Conservation (phyloP, 768 basidiomycete species). For the Sistotremastrum niveocremeum region DNA sequence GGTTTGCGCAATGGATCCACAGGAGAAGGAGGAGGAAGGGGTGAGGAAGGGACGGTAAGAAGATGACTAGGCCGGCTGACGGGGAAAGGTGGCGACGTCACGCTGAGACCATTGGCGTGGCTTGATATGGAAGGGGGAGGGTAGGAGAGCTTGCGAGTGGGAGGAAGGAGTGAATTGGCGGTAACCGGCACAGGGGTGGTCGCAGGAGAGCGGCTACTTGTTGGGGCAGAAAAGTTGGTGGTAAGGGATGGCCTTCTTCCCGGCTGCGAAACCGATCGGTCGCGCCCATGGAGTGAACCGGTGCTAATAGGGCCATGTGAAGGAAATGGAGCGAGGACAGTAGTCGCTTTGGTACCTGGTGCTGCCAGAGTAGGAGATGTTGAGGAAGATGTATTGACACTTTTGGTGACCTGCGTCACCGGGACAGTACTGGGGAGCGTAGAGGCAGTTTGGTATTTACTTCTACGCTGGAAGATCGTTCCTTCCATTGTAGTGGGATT, state of each 20-base stretch:
- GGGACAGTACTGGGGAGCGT: no score
- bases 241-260: constrained; percentile 51
- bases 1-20: constrained; percentile 67
- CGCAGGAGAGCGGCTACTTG: constrained; percentile 15
- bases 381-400: no score
- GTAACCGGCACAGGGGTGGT: constrained; percentile 33
- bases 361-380: no score
- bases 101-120: not conserved
- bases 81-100: constrained; percentile 21
- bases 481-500: constrained; percentile 47
- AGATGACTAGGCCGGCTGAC: constrained; percentile 31
- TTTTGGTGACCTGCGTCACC: not conserved
- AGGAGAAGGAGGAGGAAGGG: constrained; percentile 61
- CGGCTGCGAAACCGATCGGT: constrained; percentile 66
- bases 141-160: not conserved
- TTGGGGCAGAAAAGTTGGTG: constrained; percentile 39
- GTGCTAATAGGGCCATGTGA: no score
- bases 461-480: constrained; percentile 55
- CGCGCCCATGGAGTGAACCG: constrained; percentile 29
- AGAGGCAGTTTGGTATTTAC: constrained; percentile 21
- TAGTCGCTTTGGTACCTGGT: not conserved
- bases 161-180: constrained; percentile 11
- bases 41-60: constrained; percentile 65
- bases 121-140: not conserved
- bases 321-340: no score